Base-by-base conservation (phyloP, 495 filamentous ascomycete species). In the Neurospora sp. region DNA sequence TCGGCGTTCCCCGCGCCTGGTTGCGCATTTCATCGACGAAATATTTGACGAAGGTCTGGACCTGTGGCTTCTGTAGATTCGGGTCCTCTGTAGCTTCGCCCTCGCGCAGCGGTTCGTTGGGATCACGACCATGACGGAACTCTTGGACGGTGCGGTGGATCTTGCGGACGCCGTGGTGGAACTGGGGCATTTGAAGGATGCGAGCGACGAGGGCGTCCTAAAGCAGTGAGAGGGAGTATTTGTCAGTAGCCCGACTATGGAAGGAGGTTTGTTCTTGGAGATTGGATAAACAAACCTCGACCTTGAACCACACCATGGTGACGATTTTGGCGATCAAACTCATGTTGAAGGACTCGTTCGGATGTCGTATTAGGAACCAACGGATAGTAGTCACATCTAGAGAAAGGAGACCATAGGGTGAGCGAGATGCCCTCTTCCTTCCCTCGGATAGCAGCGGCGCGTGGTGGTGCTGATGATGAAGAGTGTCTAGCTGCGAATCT, bases 81-180 rank as follows among this genome's bases (percentile, higher is more conserved):
- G 75, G 74, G 14, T 75, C 53, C 44, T 75, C 74, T 72, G 74
- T 68, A 0, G 84, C 84, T 61, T 85, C 84, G 31, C 84, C 84
- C 18, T 75, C 80, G 14, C 79, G 75, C 10, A 85, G 48, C 38
- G 84, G 83, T 39, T 84, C 84, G 72, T 73, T 78, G 10, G 83
- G 83, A 70, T 84, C 75, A 6, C 83, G 81, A 9, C 82, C 84
- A 68, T 84, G 69, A 45, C 79, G 76, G n/a, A 76, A 44, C 42
- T 84, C 80, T 40, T 84, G 72, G 31, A 85, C 77, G 8, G 75
- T 77, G 10, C 77, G 76, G 40, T 85, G 83, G 40, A 85, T 81
- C 5, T 79, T 75, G 41, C 77, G 79, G 35, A 85, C 84, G 39
- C 80, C 80, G 65, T 77, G 79, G 48, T 84, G 84, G 73, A 84